Conservation (phyloP, 306 rosid genomes). For the Quercus berberidifolia region DNA sequence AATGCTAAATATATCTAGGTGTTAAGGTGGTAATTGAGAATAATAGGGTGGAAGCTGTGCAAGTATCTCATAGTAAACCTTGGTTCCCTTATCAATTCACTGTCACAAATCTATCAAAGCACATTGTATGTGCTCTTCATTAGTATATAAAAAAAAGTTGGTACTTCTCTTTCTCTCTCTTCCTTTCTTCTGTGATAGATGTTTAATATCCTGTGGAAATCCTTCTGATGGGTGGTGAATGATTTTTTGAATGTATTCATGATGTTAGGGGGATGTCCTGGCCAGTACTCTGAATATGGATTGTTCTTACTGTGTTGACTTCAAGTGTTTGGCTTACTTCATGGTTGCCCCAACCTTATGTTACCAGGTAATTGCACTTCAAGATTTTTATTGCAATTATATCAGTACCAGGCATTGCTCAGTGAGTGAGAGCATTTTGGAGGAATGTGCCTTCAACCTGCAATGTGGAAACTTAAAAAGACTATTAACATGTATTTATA, state of each 20-base stretch:
- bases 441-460: no score
- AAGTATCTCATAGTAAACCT: neutral
- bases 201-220: neutral
- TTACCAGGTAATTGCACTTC: slow-evolving; percentile 69
- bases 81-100: neutral
- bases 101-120: slow-evolving; percentile 1
- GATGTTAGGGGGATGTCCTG: slow-evolving; percentile 57
- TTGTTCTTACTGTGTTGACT: slow-evolving; percentile 46
- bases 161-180: neutral
- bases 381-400: neutral
- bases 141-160: slow-evolving; percentile 3
- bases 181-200: slow-evolving; percentile 11
- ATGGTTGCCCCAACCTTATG: slow-evolving; percentile 98
- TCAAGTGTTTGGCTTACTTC: slow-evolving; percentile 78
- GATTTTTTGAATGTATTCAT: slow-evolving; percentile 13
- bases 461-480: no score
- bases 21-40: neutral
- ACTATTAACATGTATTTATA: no score
- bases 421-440: no score
- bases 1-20: neutral
- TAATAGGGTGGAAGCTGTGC: neutral
- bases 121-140: slow-evolving; percentile 17
- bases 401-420: neutral
- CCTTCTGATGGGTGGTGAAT: slow-evolving; percentile 15
- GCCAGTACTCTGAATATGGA: slow-evolving; percentile 41